Conservation (phyloP, 148 eudicot species). For the Rhododendron kiyosumense region DNA sequence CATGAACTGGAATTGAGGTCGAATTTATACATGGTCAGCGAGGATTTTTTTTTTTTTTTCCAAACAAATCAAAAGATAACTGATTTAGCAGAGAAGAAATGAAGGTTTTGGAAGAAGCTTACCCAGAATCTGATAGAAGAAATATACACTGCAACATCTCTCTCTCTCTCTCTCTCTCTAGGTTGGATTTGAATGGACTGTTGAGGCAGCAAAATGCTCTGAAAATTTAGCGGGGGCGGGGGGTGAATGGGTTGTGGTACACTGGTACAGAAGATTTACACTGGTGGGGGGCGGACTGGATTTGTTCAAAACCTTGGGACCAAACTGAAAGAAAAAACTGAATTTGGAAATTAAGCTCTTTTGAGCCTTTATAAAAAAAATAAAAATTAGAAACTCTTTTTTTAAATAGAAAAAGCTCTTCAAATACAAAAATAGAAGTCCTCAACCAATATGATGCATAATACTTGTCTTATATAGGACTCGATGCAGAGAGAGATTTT, state of each 20-base stretch:
- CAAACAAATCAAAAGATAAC: neutral
- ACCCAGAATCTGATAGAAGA: conserved; percentile 31
- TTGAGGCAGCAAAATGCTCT: neutral
- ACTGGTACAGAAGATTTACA: neutral
- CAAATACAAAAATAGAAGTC: no score
- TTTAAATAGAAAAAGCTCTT: no score
- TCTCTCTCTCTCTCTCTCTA: neutral
- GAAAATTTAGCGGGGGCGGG: neutral
- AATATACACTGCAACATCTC: conserved; percentile 30
- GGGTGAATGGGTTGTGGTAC: neutral
- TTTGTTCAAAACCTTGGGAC: neutral
- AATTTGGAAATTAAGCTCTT: no score
- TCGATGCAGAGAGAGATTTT: no score
- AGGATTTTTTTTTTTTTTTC: neutral
- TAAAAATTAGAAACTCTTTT: no score
- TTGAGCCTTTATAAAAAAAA: no score
- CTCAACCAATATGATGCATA: no score
- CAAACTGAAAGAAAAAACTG: neutral
- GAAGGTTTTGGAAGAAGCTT: neutral
- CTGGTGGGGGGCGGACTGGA: neutral
- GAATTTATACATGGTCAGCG: neutral
- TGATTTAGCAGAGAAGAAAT: neutral
- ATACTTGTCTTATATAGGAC: no score
- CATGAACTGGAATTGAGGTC: neutral
- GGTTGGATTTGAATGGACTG: neutral